Evolutionary conservation across 805 yeast genomes (phyloP), one percentile per base, ranked within the genome.

Genomic region (Wickerhamiella shivajii): DNA sequence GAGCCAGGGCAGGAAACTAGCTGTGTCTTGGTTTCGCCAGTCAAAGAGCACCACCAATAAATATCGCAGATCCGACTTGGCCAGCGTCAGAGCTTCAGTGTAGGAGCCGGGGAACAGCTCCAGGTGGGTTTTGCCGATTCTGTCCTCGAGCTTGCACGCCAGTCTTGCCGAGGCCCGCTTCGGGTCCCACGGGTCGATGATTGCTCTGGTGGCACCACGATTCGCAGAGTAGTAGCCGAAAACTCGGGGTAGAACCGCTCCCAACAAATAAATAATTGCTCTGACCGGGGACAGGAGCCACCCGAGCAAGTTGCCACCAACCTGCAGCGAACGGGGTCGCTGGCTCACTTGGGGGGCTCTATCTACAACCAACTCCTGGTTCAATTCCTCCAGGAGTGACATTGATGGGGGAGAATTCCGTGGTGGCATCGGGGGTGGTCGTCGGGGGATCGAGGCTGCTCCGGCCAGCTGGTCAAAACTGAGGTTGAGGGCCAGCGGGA

Each of bases 41-140:
- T 79, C 76, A 36, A 80, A 78, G 31, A 90, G 55, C 42, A 79
- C 74, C 2, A 84, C 70, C 33, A 80, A 56, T 26, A 85, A 60
- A 63, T 81, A 81, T 52, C 74, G 71, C 18, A 74, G 76, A 35
- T 78, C 69, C 22, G 66, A 61, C 33, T 78, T 76, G 22, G 90
- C 77, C 45, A 65, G 60, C 45, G 68, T 73, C 34, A 85, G 57
- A 2, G 94, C 85, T 37, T 76, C 75, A 2, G 85, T 71, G 55
- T 84, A 87, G 22, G 92, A 76, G 11, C 84, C 84, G 44, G 71
- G 73, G 37, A 69, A 65, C 44, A 49, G 31, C 39, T 44, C 31
- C 24, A 38, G 18, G 19, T 27, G 34, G 3, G 34, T 24, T n/a
- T 20, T 42, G 36, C 52, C 56, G 24, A 44, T 57, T 44, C 39